Percentiles rank a stretch among this genome's conserved stretches.
Evolutionary conservation across 2,329 filamentous ascomycete species (phyloP).

Genomic region (Aspergillus fumigatus): DNA sequence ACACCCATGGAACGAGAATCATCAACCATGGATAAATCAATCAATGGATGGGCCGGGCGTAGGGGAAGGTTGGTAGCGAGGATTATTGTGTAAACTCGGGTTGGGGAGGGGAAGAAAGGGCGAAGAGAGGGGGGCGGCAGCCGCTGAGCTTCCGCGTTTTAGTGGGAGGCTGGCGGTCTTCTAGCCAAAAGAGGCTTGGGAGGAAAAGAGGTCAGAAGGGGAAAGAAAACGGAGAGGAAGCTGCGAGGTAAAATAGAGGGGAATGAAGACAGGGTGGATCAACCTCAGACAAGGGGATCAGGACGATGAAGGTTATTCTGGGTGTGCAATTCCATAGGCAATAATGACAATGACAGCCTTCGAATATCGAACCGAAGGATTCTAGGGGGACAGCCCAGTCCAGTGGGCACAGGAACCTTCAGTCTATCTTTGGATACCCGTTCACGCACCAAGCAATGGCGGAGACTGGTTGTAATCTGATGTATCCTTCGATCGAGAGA

Average conservation of each 20-base stretch:
- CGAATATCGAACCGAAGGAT: background rate
- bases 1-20: constrained; percentile 7
- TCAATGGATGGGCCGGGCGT: constrained; percentile 7
- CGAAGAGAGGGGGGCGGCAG: constrained; percentile 2
- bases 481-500: background rate
- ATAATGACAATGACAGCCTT: background rate
- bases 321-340: background rate
- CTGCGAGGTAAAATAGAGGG: constrained; percentile 7
- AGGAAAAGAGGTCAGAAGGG: background rate
- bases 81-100: constrained; percentile 20
- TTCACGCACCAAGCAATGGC: background rate
- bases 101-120: constrained; percentile 10
- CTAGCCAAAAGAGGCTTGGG: background rate
- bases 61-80: constrained; percentile 8
- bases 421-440: background rate
- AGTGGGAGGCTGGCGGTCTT: constrained; percentile 15
- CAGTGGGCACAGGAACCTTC: background rate
- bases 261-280: constrained; percentile 6
- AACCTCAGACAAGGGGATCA: constrained; percentile 1
- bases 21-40: background rate
- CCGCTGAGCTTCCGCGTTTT: constrained; percentile 20
- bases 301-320: background rate
- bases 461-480: background rate
- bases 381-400: background rate
- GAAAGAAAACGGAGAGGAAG: background rate